Evolutionary conservation across 1,139 yeast species (phyloP).

Genomic region (Arxiozyma bovina): DNA sequence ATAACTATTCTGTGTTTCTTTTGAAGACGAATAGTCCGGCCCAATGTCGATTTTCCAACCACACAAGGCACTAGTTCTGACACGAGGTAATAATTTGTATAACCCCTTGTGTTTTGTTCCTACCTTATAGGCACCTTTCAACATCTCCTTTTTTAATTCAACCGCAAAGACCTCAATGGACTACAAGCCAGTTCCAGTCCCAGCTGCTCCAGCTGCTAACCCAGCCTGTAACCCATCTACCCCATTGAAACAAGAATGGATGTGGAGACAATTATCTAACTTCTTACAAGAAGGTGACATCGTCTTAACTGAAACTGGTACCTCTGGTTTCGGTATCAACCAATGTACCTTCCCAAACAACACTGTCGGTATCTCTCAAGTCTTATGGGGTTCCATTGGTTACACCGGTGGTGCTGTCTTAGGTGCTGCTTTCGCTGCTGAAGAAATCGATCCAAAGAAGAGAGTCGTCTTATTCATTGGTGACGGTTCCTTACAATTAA

Average conservation of each 20-base stretch:
- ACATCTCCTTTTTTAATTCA: too few relatives aligned
- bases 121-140: too few relatives aligned
- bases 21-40: too few relatives aligned
- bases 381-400: slow-evolving; percentile 87
- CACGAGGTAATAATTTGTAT: too few relatives aligned
- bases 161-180: too few relatives aligned
- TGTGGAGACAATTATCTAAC: slow-evolving; percentile 68
- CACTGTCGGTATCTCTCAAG: slow-evolving; percentile 75
- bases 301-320: slow-evolving; percentile 80
- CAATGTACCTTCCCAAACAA: slow-evolving; percentile 69
- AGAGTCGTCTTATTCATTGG: slow-evolving; percentile 80
- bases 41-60: too few relatives aligned
- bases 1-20: too few relatives aligned
- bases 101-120: too few relatives aligned
- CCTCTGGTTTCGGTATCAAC: slow-evolving; percentile 80
- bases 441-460: slow-evolving; percentile 57
- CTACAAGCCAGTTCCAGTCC: slow-evolving; percentile 43
- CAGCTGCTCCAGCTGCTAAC: slow-evolving; percentile 39
- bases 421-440: slow-evolving; percentile 81
- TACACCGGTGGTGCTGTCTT: slow-evolving; percentile 76
- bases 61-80: too few relatives aligned
- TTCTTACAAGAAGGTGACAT: slow-evolving; percentile 77
- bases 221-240: slow-evolving; percentile 34
- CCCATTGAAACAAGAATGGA: slow-evolving; percentile 62
- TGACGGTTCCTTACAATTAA: slow-evolving; percentile 83